phyloP scores from a whole-genome alignment of 345 rosid species.

The Pistacia atlantica region DNA sequence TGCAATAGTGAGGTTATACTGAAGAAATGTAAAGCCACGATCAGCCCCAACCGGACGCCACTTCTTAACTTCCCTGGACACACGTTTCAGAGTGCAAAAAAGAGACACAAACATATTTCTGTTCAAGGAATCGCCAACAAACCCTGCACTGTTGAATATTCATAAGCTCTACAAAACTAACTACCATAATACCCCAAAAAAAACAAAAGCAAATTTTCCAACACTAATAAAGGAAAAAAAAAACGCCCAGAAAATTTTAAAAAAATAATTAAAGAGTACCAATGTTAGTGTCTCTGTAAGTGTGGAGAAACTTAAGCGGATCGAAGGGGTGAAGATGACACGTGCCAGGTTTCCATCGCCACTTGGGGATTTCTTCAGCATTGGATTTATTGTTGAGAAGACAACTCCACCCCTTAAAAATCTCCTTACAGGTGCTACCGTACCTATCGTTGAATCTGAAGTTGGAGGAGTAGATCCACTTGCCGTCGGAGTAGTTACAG shows the following conservation, averaged over 20 bases:
- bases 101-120: constrained; percentile 95
- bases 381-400: constrained; percentile 66
- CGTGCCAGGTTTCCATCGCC: constrained; percentile 83
- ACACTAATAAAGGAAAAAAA: background rate
- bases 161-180: constrained; percentile 27
- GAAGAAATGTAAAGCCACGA: constrained; percentile 86
- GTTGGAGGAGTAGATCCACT: constrained; percentile 72
- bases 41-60: constrained; percentile 96
- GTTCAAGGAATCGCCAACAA: constrained; percentile 92
- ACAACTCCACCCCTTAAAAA: constrained; percentile 97
- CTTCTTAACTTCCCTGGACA: constrained; percentile 64
- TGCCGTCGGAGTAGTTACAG: constrained; percentile 73
- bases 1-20: constrained; percentile 80
- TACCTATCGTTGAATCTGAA: constrained; percentile 37
- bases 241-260: background rate
- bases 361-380: constrained; percentile 52
- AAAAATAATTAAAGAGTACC: constrained; percentile 41
- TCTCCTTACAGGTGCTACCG: constrained; percentile 75
- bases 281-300: constrained; percentile 61
- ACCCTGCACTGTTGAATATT: constrained; percentile 69
- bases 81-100: constrained; percentile 71
- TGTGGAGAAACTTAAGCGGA: constrained; percentile 54
- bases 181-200: too few species aligned
- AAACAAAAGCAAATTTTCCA: background rate
- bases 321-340: constrained; percentile 70